These are phyloP conservation scores for Ananas comosus DNA, from an alignment of 176 grass and related monocot species.

Conservation along the genomic window DNA sequence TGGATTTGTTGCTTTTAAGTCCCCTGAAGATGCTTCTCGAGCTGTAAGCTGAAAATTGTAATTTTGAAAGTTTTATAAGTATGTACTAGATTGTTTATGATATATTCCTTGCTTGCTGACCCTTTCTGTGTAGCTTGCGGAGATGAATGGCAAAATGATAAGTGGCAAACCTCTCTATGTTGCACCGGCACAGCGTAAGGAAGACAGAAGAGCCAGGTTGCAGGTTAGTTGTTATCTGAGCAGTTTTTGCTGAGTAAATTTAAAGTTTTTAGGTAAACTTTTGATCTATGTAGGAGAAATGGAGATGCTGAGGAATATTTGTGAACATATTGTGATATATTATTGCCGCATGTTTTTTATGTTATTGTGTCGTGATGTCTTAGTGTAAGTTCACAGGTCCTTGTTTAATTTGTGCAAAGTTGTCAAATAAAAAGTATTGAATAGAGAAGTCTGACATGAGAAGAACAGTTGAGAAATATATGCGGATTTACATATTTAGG, in stretches of 20 bases:
- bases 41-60: conserved; percentile 46
- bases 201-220: conserved; percentile 79
- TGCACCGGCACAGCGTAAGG: conserved; percentile 79
- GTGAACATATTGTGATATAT: not conserved
- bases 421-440: not conserved
- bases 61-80: not conserved
- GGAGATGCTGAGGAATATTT: not conserved
- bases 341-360: not conserved
- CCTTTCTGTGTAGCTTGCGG: conserved; percentile 33
- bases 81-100: not conserved
- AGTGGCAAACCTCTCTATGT: conserved; percentile 85
- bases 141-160: conserved; percentile 91
- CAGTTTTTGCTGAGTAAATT: not conserved
- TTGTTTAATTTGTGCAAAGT: too few species aligned
- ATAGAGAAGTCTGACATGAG: too few species aligned
- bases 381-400: too few species aligned
- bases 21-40: conserved; percentile 56
- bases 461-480: too few species aligned
- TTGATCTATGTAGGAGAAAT: not conserved
- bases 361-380: too few species aligned
- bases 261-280: too few species aligned
- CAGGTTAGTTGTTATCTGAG: conserved; percentile 30
- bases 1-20: conserved; percentile 93
- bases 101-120: not conserved
- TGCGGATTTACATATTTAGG: too few species aligned